A percentile compares a stretch with the other conserved stretches of the same genome.
These are phyloP conservation scores for Apiotrichum domesticum DNA, from an alignment of 1,284 basidiomycete species.

Conservation along the genomic window DNA sequence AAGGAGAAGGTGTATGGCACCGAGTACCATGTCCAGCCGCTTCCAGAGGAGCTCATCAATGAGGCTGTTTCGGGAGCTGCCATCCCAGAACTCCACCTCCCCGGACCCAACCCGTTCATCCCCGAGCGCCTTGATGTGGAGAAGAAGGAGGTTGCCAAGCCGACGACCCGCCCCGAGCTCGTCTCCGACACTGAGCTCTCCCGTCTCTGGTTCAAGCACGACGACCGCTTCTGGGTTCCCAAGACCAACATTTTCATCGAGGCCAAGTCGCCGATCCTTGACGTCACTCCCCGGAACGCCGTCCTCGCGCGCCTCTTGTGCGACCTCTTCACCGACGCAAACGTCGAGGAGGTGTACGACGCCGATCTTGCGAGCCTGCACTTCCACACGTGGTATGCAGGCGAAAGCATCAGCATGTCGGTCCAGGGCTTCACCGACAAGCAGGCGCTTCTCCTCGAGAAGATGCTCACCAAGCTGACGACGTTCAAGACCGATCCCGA, in stretches of 20 bases:
- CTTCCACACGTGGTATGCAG: slow-evolving; percentile 65
- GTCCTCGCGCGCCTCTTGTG: slow-evolving; percentile 57
- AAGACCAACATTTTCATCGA: slow-evolving; percentile 55
- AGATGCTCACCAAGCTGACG: slow-evolving; percentile 69
- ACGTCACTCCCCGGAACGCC: slow-evolving; percentile 42
- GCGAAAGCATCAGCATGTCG: slow-evolving; percentile 63
- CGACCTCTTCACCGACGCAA: slow-evolving; percentile 79
- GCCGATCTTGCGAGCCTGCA: slow-evolving; percentile 84
- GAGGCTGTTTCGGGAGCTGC: slow-evolving; percentile 62
- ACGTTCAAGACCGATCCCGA: slow-evolving; percentile 63
- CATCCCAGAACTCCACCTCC: slow-evolving; percentile 63
- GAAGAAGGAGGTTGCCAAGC: slow-evolving; percentile 62
- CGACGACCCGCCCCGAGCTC: slow-evolving; percentile 65
- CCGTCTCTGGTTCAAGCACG: slow-evolving; percentile 89
- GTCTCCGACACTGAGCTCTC: slow-evolving; percentile 66
- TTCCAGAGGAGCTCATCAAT: slow-evolving; percentile 60
- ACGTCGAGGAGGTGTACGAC: slow-evolving; percentile 88
- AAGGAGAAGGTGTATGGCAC: slow-evolving; percentile 83
- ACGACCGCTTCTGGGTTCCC: slow-evolving; percentile 91
- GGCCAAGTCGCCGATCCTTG: slow-evolving; percentile 42
- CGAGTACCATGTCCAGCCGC: slow-evolving; percentile 63
- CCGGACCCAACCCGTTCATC: slow-evolving; percentile 80
- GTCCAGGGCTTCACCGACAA: slow-evolving; percentile 94
- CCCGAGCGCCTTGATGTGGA: slow-evolving; percentile 79
- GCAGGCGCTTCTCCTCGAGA: slow-evolving; percentile 66